Base-by-base conservation (phyloP, 2,329 filamentous ascomycete genomes). In the Ophiosphaerella herpotricha region DNA sequence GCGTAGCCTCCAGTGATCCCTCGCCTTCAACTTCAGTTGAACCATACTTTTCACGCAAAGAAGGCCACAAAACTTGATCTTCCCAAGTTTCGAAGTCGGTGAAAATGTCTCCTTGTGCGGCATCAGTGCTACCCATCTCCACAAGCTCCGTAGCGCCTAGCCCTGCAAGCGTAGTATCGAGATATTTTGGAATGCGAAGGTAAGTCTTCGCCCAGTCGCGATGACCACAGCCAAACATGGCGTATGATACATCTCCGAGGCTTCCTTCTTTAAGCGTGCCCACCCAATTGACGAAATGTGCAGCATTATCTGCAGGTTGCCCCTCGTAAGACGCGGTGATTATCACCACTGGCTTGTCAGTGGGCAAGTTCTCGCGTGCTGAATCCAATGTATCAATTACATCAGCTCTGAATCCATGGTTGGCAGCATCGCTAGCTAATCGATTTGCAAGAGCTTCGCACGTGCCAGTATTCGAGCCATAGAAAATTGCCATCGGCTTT, bases 241-340 rank as follows among this genome's bases (percentile, higher is more conserved):
- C 61, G 46, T 74, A 77, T 1, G 69, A 66, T 2, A 73, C 69
- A 5, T 68, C 66, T 5, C 68, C 55, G 7, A 74, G 43, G 39
- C 68, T 65, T 1, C 59, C 56, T 1, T 43, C 64, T 29, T 70
- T 66, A 11, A 68, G 50, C 2, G 54, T 56, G 13, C 63, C 58
- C 0, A 77, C 46, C 75, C 75, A 78, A 14, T 68, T 66, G 14
- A 75, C 66, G 38, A 77, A 77, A 39, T 75, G 68, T 3, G 67
- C 68, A 0, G 75, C 75, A 39, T 78, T 77, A 40, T 77, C 75
- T 2, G 75, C 64, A 3, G 75, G 74, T 21, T 74, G 66, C 9
- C 75, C 75, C 52, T 78, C 75, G 42, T 76, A 78, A 0, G 69
- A 73, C 2, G 74, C 69, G 4, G 74, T 74, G 37, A 77, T 60